Evolutionary conservation across 2,329 filamentous ascomycete genomes (phyloP).

Genomic region (Huntiella moniliformis): DNA sequence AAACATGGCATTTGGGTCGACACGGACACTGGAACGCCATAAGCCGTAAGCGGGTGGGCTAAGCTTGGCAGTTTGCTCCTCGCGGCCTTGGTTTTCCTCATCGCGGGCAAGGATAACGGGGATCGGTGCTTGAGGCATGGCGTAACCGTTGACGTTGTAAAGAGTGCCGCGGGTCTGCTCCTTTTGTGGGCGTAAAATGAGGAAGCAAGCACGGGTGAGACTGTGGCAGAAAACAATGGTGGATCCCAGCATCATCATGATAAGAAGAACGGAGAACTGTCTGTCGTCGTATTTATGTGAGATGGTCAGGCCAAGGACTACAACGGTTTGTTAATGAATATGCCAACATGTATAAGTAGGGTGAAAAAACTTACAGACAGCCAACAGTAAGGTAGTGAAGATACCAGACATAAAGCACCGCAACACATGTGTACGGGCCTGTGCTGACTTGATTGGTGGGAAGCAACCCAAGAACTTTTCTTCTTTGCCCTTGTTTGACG

Average conservation of each 20-base stretch:
- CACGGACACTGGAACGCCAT: conserved; percentile 65
- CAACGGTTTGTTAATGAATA: conserved; percentile 2
- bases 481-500: not conserved
- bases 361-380: conserved; percentile 40
- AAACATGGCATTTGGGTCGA: conserved; percentile 63
- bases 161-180: conserved; percentile 23
- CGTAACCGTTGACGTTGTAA: conserved; percentile 41
- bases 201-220: conserved; percentile 53
- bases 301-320: conserved; percentile 56
- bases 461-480: conserved; percentile 31
- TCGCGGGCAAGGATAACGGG: conserved; percentile 56
- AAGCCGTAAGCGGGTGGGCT: conserved; percentile 72
- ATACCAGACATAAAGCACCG: conserved; percentile 46
- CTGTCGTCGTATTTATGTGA: conserved; percentile 42
- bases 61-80: conserved; percentile 34
- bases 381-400: conserved; percentile 38
- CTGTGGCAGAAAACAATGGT: conserved; percentile 69
- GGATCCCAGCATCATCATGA: conserved; percentile 55
- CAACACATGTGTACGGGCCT: conserved; percentile 35
- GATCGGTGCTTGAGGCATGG: conserved; percentile 54
- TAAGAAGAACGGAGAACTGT: conserved; percentile 63
- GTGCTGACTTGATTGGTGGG: conserved; percentile 34
- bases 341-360: not conserved
- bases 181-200: conserved; percentile 30
- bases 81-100: conserved; percentile 44